These are phyloP conservation scores for Cymodocea nodosa DNA, from an alignment of 116 monocot species.

Conservation along the genomic window DNA sequence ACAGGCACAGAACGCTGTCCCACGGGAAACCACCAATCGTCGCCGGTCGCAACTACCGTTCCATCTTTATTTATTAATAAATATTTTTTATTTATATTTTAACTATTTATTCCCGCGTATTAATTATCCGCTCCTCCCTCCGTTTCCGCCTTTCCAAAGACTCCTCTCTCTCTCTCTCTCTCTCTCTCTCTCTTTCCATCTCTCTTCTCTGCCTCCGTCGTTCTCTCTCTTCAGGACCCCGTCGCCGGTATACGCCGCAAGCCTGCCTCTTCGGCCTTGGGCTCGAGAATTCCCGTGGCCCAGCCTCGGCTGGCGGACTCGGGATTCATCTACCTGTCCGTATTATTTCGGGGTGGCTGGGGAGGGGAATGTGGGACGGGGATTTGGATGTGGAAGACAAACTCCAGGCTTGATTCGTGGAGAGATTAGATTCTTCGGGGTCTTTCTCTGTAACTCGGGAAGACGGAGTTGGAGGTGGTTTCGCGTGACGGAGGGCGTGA, in stretches of 20 bases:
- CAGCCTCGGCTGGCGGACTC: too few relatives aligned
- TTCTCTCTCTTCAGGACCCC: background rate
- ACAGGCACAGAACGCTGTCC: background rate
- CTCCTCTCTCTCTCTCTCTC: slow-evolving; percentile 5
- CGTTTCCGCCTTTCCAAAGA: slow-evolving; percentile 3
- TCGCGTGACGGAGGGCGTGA: slow-evolving; percentile 3
- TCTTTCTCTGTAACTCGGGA: background rate
- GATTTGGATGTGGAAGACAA: background rate
- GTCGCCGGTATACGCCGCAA: slow-evolving; percentile 1
- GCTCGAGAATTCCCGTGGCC: too few relatives aligned
- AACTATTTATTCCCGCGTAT: slow-evolving; percentile 8
- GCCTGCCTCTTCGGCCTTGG: too few relatives aligned
- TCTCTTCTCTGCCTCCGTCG: too few relatives aligned
- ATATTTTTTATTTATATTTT: too few relatives aligned
- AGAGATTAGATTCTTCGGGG: background rate
- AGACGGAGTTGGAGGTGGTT: background rate
- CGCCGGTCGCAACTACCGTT: background rate
- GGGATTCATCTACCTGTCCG: too few relatives aligned
- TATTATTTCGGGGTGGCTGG: background rate
- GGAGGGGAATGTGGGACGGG: background rate
- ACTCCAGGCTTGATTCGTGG: background rate
- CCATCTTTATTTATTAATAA: slow-evolving; percentile 1
- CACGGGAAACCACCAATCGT: background rate
- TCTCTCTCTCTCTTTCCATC: background rate
- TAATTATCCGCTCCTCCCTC: background rate